Percentiles rank a stretch among this genome's conserved stretches.
These are phyloP conservation scores for Pezizomycotina sp. DNA, from an alignment of 2,329 filamentous ascomycete genomes.

Conservation along the genomic window DNA sequence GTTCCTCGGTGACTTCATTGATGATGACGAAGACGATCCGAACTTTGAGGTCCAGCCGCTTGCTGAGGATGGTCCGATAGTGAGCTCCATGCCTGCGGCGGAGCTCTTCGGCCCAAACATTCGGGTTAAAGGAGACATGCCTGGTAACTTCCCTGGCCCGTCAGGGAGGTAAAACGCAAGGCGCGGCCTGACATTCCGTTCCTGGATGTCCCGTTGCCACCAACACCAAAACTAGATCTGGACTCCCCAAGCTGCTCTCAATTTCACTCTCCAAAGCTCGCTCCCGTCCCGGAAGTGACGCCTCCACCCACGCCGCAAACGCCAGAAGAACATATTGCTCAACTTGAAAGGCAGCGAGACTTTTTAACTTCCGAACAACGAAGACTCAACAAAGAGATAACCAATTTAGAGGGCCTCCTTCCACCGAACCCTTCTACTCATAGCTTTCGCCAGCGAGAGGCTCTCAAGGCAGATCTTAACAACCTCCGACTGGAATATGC, in stretches of 20 bases:
- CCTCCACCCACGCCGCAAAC: conserved; percentile 13
- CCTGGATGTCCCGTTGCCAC: not conserved
- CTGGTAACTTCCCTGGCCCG: too few species aligned
- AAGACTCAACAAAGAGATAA: conserved; percentile 19
- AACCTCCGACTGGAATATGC: conserved; percentile 20
- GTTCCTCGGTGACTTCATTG: conserved; percentile 7
- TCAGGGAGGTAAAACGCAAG: too few species aligned
- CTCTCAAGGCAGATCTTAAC: conserved; percentile 21
- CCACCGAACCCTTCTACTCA: conserved; percentile 22
- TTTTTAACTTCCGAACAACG: conserved; percentile 17
- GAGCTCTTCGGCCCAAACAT: too few species aligned
- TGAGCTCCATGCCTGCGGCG: too few species aligned
- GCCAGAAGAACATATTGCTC: conserved; percentile 22
- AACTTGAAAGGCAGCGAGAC: conserved; percentile 23
- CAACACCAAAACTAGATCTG: conserved; percentile 8
- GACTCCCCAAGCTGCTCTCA: conserved; percentile 13
- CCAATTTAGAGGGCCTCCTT: conserved; percentile 21
- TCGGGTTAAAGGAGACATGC: too few species aligned
- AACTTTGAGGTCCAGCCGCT: too few species aligned
- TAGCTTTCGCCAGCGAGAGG: conserved; percentile 19
- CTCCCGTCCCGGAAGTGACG: conserved; percentile 16
- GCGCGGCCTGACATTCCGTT: too few species aligned
- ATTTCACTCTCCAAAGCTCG: conserved; percentile 16
- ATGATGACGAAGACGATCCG: conserved; percentile 6
- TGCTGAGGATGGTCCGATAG: too few species aligned